Percentiles rank a stretch among this genome's conserved stretches.
These are phyloP conservation scores for Chaetomium strumarium DNA, from an alignment of 2,329 filamentous ascomycete genomes.

Conservation along the genomic window DNA sequence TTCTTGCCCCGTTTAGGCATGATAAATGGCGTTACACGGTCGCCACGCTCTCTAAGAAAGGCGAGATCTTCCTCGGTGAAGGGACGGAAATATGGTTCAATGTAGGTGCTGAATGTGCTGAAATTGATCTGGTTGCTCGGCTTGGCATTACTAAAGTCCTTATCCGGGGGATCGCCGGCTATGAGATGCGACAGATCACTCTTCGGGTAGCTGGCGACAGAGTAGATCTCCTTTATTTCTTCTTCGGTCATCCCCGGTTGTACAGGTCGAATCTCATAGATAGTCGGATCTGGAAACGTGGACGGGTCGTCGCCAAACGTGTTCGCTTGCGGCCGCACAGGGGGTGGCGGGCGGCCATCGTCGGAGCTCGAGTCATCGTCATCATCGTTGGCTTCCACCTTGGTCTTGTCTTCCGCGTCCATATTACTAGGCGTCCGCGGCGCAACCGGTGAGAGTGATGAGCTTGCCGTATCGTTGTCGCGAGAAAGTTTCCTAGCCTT, in stretches of 20 bases:
- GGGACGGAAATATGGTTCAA: conserved; percentile 85
- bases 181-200: conserved; percentile 79
- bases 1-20: conserved; percentile 80
- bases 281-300: conserved; percentile 83
- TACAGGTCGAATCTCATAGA: conserved; percentile 83
- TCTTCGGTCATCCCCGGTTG: conserved; percentile 72
- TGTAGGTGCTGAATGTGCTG: conserved; percentile 83
- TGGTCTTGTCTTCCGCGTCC: conserved; percentile 51
- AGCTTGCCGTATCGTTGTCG: conserved; percentile 51
- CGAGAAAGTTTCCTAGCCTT: conserved; percentile 48
- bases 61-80: conserved; percentile 91
- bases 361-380: conserved; percentile 47
- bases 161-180: conserved; percentile 82
- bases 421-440: conserved; percentile 48
- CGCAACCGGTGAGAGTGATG: conserved; percentile 53
- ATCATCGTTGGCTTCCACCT: conserved; percentile 29
- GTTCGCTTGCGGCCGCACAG: conserved; percentile 68
- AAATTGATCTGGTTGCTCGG: conserved; percentile 92
- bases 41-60: conserved; percentile 84
- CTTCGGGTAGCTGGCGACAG: conserved; percentile 75
- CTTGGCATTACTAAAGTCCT: conserved; percentile 92
- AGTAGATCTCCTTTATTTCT: conserved; percentile 83
- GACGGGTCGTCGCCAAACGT: conserved; percentile 90
- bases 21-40: conserved; percentile 75
- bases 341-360: conserved; percentile 54